These are phyloP conservation scores for Phytopythium sindhum DNA, from an alignment of 352 stramenopile species.

Conservation along the genomic window DNA sequence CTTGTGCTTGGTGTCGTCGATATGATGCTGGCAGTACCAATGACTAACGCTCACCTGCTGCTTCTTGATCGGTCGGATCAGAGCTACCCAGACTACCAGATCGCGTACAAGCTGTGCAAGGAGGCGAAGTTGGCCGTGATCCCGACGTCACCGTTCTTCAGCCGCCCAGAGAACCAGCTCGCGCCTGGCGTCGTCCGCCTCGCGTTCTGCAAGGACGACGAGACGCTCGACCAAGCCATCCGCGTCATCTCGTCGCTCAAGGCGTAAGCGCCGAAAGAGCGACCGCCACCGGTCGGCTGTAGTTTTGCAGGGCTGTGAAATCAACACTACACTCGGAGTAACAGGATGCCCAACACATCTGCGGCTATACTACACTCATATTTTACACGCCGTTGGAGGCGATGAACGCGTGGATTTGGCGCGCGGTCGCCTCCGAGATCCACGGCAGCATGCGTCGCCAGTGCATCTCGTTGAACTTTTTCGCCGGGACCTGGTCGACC, in stretches of 20 bases:
- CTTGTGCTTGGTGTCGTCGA: not conserved
- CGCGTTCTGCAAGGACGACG: conserved; percentile 97
- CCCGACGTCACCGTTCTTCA: conserved; percentile 94
- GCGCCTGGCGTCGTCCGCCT: conserved; percentile 85
- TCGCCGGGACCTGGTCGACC: conserved; percentile 52
- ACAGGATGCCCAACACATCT: not conserved
- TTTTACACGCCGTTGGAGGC: conserved; percentile 14
- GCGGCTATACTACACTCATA: conserved; percentile 1
- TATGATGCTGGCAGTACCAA: too few relatives aligned
- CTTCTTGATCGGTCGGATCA: conserved; percentile 17
- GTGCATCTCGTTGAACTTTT: conserved; percentile 85
- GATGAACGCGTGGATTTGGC: conserved; percentile 48
- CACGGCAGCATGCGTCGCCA: conserved; percentile 84
- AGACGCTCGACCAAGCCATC: conserved; percentile 88
- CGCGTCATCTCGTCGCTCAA: conserved; percentile 62
- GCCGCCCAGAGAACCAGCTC: conserved; percentile 70
- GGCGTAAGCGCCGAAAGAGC: conserved; percentile 13
- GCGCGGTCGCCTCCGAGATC: conserved; percentile 55
- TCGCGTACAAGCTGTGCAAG: conserved; percentile 89
- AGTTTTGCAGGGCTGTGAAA: too few relatives aligned
- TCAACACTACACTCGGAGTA: too few relatives aligned
- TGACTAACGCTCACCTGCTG: not conserved
- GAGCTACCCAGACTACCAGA: conserved; percentile 85
- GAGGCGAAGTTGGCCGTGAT: conserved; percentile 91
- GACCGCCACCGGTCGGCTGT: not conserved